Conservation (phyloP, 2,329 filamentous ascomycete genomes). For the Phaeomoniella chlamydospora region DNA sequence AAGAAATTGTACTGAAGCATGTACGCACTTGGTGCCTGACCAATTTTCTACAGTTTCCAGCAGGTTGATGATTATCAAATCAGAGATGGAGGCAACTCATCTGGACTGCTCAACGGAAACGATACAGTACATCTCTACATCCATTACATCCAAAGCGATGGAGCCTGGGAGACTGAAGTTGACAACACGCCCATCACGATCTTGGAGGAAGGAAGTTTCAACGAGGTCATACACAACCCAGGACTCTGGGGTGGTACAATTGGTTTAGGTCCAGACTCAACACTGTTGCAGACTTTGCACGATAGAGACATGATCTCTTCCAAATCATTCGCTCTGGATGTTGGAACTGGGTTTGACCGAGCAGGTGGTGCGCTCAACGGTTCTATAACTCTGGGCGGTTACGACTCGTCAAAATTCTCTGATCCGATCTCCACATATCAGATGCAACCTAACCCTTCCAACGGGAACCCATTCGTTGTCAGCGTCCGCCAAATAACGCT, state of each 20-base stretch:
- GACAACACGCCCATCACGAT: constrained; percentile 20
- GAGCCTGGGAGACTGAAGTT: constrained; percentile 19
- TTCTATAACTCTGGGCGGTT: constrained; percentile 28
- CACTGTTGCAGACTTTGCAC: constrained; percentile 21
- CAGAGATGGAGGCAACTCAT: constrained; percentile 1
- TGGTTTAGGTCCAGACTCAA: constrained; percentile 25
- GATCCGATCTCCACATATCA: constrained; percentile 15
- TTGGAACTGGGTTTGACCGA: constrained; percentile 24
- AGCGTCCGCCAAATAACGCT: constrained; percentile 24
- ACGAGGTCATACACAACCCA: constrained; percentile 15
- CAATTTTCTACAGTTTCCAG: neutral
- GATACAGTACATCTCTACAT: constrained; percentile 23
- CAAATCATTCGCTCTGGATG: constrained; percentile 26
- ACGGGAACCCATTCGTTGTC: constrained; percentile 21
- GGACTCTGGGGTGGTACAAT: constrained; percentile 11
- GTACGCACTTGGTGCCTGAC: neutral
- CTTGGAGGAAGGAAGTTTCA: constrained; percentile 15
- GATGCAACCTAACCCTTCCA: constrained; percentile 14
- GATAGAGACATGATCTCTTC: constrained; percentile 19
- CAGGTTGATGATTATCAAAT: constrained; percentile 1
- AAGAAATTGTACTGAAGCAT: neutral
- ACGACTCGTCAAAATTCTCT: constrained; percentile 26
- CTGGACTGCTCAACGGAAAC: constrained; percentile 14
- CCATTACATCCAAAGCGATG: constrained; percentile 23
- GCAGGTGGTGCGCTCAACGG: constrained; percentile 26